These are phyloP conservation scores for Bryoglossum gracile DNA, from an alignment of 495 filamentous ascomycete species.

Conservation along the genomic window DNA sequence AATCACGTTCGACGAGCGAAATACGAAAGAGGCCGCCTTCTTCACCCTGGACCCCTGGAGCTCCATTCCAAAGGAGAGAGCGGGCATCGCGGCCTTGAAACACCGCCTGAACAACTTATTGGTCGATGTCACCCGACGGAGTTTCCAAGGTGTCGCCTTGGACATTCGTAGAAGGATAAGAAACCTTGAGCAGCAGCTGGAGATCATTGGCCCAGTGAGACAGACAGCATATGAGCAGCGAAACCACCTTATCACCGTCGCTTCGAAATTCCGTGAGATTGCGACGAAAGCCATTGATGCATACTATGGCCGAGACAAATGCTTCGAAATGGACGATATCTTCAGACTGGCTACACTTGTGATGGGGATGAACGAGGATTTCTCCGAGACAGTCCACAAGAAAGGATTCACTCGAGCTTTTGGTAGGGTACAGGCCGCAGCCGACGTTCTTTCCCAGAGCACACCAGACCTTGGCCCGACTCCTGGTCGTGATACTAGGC, in stretches of 20 bases:
- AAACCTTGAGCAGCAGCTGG: conserved; percentile 27
- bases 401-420: conserved; percentile 15
- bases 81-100: conserved; percentile 44
- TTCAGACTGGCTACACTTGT: conserved; percentile 16
- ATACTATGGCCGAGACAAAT: conserved; percentile 10
- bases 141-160: conserved; percentile 43
- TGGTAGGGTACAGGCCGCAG: conserved; percentile 7
- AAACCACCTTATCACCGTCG: conserved; percentile 8
- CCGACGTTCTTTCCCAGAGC: conserved; percentile 1
- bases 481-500: conserved; percentile 9
- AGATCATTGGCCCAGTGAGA: conserved; percentile 34
- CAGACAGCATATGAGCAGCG: conserved; percentile 13
- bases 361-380: conserved; percentile 16
- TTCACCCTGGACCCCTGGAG: too few species aligned
- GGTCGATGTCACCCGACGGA: conserved; percentile 37
- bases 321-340: conserved; percentile 13
- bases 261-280: conserved; percentile 11
- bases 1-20: conserved; percentile 31
- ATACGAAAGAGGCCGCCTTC: too few species aligned
- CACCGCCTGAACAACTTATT: conserved; percentile 38
- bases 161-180: conserved; percentile 38
- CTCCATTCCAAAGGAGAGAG: conserved; percentile 34
- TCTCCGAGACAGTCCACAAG: conserved; percentile 11
- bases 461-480: conserved; percentile 1
- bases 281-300: conserved; percentile 11